phyloP scores from a whole-genome alignment of 257 asterid species.

The Solanum piurae region DNA sequence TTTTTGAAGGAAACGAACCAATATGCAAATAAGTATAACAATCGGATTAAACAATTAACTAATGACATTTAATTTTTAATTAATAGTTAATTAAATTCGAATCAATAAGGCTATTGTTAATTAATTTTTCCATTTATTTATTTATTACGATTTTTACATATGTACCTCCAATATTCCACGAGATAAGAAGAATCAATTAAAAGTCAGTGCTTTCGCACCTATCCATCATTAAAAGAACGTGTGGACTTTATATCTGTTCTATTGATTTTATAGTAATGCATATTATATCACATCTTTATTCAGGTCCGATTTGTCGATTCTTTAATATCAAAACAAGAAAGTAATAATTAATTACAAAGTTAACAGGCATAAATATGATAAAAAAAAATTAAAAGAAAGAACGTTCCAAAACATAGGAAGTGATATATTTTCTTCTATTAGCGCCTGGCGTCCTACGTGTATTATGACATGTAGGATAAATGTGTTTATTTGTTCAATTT shows the following conservation, averaged over 20 bases:
- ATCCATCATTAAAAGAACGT: neutral
- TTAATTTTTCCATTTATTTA: neutral
- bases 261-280: neutral
- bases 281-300: neutral
- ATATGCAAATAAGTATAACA: neutral
- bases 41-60: neutral
- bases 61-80: neutral
- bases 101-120: neutral
- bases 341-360: neutral
- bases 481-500: too few species aligned
- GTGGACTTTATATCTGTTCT: neutral
- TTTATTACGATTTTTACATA: neutral
- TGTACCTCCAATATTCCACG: neutral
- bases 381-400: too few species aligned
- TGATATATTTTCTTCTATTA: too few species aligned
- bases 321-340: neutral
- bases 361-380: neutral
- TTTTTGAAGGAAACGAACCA: neutral
- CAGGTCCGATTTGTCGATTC: neutral
- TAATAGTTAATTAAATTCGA: neutral
- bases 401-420: neutral
- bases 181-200: neutral
- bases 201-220: neutral
- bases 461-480: too few species aligned
- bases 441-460: too few species aligned